Conservation (phyloP, 2,329 filamentous ascomycete genomes). For the Aspergillus intermedius region DNA sequence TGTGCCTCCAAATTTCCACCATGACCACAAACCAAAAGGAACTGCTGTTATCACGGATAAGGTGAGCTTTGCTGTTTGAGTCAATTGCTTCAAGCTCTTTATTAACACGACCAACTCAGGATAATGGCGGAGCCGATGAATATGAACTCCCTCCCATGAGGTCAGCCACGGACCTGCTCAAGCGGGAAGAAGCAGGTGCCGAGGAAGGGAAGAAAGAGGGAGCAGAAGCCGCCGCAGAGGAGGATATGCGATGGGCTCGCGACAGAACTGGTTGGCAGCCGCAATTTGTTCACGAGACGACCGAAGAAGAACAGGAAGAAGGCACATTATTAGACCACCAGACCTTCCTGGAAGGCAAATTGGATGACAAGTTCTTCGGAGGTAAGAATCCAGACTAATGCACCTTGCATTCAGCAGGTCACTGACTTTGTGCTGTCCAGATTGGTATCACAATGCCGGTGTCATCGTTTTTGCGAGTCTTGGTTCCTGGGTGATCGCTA, state of each 20-base stretch:
- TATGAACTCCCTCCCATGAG: slow-evolving; percentile 73
- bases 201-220: slow-evolving; percentile 47
- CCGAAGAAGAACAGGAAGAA: slow-evolving; percentile 51
- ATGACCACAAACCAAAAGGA: slow-evolving; percentile 36
- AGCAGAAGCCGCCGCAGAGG: slow-evolving; percentile 37
- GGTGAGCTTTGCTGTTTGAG: slow-evolving; percentile 32
- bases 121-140: slow-evolving; percentile 60
- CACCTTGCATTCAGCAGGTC: background rate
- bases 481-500: slow-evolving; percentile 79
- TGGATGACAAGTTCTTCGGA: slow-evolving; percentile 87
- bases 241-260: slow-evolving; percentile 51
- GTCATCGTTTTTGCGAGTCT: slow-evolving; percentile 90
- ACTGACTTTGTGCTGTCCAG: slow-evolving; percentile 37
- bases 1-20: slow-evolving; percentile 59
- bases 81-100: background rate
- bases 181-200: slow-evolving; percentile 51
- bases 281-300: slow-evolving; percentile 59
- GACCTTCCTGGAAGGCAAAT: slow-evolving; percentile 73
- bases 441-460: slow-evolving; percentile 98
- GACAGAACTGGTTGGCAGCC: slow-evolving; percentile 80
- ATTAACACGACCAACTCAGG: slow-evolving; percentile 30
- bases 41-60: slow-evolving; percentile 66
- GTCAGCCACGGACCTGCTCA: slow-evolving; percentile 44
- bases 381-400: slow-evolving; percentile 45
- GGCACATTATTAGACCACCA: slow-evolving; percentile 74